Evolutionary conservation across 2,329 filamentous ascomycete genomes (phyloP).

Genomic region (Colletotrichum theobromicola): DNA sequence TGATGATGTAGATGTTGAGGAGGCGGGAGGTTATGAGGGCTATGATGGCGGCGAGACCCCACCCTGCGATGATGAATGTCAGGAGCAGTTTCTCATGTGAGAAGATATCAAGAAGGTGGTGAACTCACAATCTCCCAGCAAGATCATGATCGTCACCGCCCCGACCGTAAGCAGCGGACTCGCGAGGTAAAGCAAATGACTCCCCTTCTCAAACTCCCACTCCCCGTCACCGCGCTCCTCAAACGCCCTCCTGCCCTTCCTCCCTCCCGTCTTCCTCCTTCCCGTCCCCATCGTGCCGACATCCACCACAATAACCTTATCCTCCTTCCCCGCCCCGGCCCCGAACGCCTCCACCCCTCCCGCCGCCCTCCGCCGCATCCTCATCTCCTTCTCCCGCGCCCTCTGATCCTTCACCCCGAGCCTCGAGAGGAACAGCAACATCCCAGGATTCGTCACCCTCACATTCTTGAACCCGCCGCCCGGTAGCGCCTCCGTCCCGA

Average conservation of each 20-base stretch:
- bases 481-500: background rate
- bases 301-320: background rate
- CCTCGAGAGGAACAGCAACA: constrained; percentile 38
- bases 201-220: constrained; percentile 48
- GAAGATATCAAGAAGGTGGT: background rate
- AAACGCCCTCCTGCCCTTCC: constrained; percentile 26
- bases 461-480: background rate
- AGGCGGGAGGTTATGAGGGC: constrained; percentile 59
- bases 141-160: constrained; percentile 47
- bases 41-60: constrained; percentile 51
- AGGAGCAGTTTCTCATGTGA: background rate
- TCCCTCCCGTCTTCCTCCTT: background rate
- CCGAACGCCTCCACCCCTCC: background rate
- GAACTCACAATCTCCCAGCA: constrained; percentile 48
- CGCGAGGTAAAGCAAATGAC: constrained; percentile 53
- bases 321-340: background rate
- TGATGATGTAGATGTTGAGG: constrained; percentile 62
- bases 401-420: constrained; percentile 33
- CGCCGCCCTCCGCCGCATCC: constrained; percentile 28
- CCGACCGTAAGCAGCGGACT: constrained; percentile 51
- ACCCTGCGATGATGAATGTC: constrained; percentile 36
- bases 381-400: constrained; percentile 26
- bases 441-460: constrained; percentile 36
- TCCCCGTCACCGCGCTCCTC: constrained; percentile 29
- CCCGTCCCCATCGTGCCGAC: constrained; percentile 28